A percentile compares a stretch with the other conserved stretches of the same genome.
These are phyloP conservation scores for Aspergillus campestris DNA, from an alignment of 495 filamentous ascomycete species.

Conservation along the genomic window DNA sequence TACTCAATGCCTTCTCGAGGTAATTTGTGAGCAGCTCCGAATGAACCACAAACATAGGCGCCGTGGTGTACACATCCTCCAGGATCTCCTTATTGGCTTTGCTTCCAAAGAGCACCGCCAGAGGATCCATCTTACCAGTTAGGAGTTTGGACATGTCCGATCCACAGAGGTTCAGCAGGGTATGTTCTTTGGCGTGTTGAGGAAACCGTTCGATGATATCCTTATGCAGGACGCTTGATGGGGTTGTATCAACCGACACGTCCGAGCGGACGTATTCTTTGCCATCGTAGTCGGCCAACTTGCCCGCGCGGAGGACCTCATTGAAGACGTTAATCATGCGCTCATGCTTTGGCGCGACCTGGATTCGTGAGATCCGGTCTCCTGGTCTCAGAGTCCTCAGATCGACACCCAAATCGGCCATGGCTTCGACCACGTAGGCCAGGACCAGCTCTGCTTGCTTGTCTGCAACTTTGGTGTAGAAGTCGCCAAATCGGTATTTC, in stretches of 20 bases:
- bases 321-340: neutral
- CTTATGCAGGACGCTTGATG: neutral
- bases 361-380: neutral
- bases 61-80: constrained; percentile 21
- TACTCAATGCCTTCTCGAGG: constrained; percentile 1
- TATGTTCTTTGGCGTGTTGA: constrained; percentile 20
- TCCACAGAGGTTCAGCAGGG: constrained; percentile 19
- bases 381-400: constrained; percentile 4
- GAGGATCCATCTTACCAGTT: constrained; percentile 18
- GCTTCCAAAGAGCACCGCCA: constrained; percentile 25
- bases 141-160: constrained; percentile 10
- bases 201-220: constrained; percentile 5
- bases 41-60: constrained; percentile 15
- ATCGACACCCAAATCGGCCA: constrained; percentile 21
- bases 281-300: neutral
- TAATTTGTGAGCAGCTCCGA: constrained; percentile 2
- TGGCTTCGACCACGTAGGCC: constrained; percentile 32
- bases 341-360: neutral
- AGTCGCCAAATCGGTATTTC: too few species aligned
- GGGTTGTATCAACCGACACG: neutral
- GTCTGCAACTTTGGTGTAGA: too few species aligned
- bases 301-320: neutral
- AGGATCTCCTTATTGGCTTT: constrained; percentile 17
- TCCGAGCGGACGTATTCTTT: neutral
- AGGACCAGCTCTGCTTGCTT: constrained; percentile 28